A percentile compares a stretch with the other conserved stretches of the same genome.
phyloP scores from a whole-genome alignment of 257 asterid genomes.

The Gynochthodes officinalis region DNA sequence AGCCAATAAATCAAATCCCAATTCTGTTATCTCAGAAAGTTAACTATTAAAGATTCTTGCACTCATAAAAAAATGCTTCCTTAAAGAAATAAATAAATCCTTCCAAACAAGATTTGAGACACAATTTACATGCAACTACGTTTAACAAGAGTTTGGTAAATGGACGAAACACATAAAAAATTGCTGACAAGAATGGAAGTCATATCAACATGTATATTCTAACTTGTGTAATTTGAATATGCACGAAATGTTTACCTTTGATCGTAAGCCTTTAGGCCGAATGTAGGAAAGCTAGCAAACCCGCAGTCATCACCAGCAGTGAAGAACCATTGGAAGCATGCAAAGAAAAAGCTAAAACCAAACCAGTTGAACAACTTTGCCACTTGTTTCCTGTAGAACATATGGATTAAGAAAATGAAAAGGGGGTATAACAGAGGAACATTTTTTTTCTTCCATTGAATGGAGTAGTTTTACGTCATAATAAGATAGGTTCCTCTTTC shows the following conservation, averaged over 20 bases:
- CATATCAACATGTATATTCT: background rate
- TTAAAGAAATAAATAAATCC: too few species aligned
- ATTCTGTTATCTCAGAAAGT: too few species aligned
- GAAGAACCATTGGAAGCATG: constrained; percentile 70
- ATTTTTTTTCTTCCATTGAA: too few species aligned
- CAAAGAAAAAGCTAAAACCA: constrained; percentile 50
- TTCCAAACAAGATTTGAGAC: too few species aligned
- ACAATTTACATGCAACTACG: too few species aligned
- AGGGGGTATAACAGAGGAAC: too few species aligned
- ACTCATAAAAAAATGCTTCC: too few species aligned
- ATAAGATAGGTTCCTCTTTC: too few species aligned
- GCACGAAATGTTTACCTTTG: constrained; percentile 23
- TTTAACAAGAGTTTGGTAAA: background rate
- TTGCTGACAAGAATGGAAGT: background rate
- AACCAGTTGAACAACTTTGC: constrained; percentile 56
- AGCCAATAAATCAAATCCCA: too few species aligned
- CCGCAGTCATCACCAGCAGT: constrained; percentile 62
- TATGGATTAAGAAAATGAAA: too few species aligned
- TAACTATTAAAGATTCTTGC: too few species aligned
- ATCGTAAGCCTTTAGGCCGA: constrained; percentile 57
- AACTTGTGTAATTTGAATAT: background rate
- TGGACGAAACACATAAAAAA: background rate
- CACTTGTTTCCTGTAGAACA: constrained; percentile 61
- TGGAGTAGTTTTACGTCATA: too few species aligned
- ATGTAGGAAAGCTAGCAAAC: constrained; percentile 68